Evolutionary conservation across 768 basidiomycete genomes (phyloP), one percentile per base, ranked within the genome.

Genomic region (Brasilioporus rufonigricans): DNA sequence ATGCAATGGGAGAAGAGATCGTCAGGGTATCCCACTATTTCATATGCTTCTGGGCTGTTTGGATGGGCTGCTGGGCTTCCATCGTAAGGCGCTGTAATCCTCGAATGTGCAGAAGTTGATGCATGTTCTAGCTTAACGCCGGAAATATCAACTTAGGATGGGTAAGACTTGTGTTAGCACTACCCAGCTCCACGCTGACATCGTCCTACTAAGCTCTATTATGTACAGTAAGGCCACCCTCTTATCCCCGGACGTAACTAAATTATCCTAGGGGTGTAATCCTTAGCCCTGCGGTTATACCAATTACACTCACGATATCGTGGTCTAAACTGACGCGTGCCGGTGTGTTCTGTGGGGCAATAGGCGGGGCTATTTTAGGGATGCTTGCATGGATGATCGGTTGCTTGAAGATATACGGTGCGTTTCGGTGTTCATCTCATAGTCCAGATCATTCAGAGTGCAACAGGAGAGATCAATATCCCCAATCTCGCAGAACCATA

Each of bases 381-480:
- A 78, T 79, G 74, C 41, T 75, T 1, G 77, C 79, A 19, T 81
- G 79, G 78, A 77, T 80, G 74, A 70, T 80, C 11, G 74, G 77
- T 1, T 80, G 79, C 55, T 76, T 71, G 74, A 78, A 80, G 60
- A 78, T 77, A 47, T 77, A 72, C 44, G 77, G 77, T 74, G 52
- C n/a, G 63, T 55, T 38, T 24, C 16, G 21, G 9, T 16, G 27
- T 31, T 13, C 5, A 24, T 18, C 39, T 12, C 19, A 21, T 19
- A 18, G 14, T 32, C 26, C 33, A 11, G 26, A 21, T 4, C 9
- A 27, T 31, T 54, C 24, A 52, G 38, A 11, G 19, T 18, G 19
- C 11, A 11, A 29, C 46, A 75, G 75, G 75, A 12, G 56, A n/a
- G 62, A 74, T 75, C 38, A 73, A 68, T 41, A 59, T 76, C 13